Evolutionary conservation across 176 grass and related monocot species (phyloP).

Genomic region (Poa annua): DNA sequence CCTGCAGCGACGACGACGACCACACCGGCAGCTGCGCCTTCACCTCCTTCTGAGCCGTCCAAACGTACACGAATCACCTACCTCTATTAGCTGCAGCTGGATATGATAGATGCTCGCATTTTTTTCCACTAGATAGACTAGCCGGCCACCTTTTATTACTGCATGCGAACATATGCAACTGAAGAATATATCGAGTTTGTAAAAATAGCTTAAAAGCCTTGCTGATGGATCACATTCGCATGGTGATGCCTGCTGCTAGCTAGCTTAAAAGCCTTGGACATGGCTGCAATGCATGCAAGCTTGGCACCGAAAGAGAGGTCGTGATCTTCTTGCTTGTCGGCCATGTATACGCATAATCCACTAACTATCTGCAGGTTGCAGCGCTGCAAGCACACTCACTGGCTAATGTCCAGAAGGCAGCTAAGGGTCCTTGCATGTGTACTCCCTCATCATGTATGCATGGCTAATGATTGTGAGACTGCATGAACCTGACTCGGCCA

Average conservation of each 20-base stretch:
- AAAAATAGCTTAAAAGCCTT: too few relatives aligned
- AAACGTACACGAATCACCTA: constrained; percentile 5
- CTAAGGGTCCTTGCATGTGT: constrained; percentile 3
- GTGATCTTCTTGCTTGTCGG: constrained; percentile 24
- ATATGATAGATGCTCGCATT: neutral
- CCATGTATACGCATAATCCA: constrained; percentile 23
- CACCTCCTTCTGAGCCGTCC: constrained; percentile 66
- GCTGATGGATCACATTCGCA: neutral
- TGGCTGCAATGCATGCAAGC: constrained; percentile 41
- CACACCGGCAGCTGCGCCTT: constrained; percentile 63
- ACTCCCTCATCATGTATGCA: constrained; percentile 42
- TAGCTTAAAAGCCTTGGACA: constrained; percentile 18
- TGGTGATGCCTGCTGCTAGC: neutral
- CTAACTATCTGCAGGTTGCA: neutral
- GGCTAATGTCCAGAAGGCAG: constrained; percentile 22
- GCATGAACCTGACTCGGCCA: constrained; percentile 1
- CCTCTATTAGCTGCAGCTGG: neutral
- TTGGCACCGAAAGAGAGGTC: constrained; percentile 46
- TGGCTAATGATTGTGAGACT: constrained; percentile 48
- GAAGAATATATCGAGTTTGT: neutral
- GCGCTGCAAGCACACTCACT: neutral
- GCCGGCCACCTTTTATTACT: neutral
- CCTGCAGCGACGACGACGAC: constrained; percentile 75
- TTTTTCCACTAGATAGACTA: constrained; percentile 2
- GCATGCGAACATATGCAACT: neutral